Percentiles rank a stretch among this genome's conserved stretches.
Conservation (phyloP, 352 stramenopile species). For the Peronospora belbahrii region DNA sequence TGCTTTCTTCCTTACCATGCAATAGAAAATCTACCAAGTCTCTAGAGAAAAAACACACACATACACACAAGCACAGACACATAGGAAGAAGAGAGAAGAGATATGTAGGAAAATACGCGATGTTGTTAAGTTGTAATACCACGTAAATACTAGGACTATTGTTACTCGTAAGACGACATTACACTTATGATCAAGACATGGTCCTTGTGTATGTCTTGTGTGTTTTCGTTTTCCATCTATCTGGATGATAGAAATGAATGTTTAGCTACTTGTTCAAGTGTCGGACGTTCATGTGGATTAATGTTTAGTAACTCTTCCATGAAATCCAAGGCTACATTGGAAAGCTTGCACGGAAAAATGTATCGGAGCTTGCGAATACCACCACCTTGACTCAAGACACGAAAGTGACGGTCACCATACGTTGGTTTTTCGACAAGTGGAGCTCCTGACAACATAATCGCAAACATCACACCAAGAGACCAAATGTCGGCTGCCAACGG, state of each 20-base stretch:
- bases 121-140: no score
- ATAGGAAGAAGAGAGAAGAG: no score
- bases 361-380: slow-evolving; percentile 39
- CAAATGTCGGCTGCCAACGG: slow-evolving; percentile 44
- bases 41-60: no score
- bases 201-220: no score
- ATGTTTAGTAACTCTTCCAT: slow-evolving; percentile 24
- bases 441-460: slow-evolving; percentile 50
- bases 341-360: slow-evolving; percentile 29
- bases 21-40: no score
- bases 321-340: slow-evolving; percentile 19
- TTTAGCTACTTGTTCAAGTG: slow-evolving; percentile 29
- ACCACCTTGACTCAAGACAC: slow-evolving; percentile 26
- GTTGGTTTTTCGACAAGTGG: slow-evolving; percentile 38
- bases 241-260: slow-evolving; percentile 28
- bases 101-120: no score
- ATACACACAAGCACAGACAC: no score
- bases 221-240: neutral
- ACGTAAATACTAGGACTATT: no score
- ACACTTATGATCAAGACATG: slow-evolving; percentile 11
- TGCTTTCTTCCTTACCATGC: slow-evolving; percentile 49
- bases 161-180: slow-evolving; percentile 18
- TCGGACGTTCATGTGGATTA: slow-evolving; percentile 25
- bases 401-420: slow-evolving; percentile 29
- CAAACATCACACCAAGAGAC: slow-evolving; percentile 55